Percentiles rank a stretch among this genome's conserved stretches.
Conservation (phyloP, 257 asterid species). For the Plantago ovata region DNA sequence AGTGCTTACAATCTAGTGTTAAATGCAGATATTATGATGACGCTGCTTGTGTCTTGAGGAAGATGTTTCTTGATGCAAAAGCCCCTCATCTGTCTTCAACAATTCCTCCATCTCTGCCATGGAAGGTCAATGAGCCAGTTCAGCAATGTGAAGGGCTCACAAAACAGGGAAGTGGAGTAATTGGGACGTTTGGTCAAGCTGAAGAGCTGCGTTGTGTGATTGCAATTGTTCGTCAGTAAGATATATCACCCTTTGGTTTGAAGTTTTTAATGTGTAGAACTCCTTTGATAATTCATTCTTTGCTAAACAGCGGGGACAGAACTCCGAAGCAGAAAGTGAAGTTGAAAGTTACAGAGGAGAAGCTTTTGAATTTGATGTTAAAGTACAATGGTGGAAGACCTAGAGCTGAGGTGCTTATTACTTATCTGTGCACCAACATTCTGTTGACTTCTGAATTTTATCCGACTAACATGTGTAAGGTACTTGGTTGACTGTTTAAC, state of each 20-base stretch:
- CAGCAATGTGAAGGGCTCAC: conserved; percentile 86
- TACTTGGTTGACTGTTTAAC: conserved; percentile 15
- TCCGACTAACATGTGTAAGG: conserved; percentile 7
- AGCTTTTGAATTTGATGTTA: conserved; percentile 88
- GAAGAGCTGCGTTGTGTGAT: conserved; percentile 97
- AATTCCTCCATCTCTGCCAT: conserved; percentile 83
- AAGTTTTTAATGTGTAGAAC: conserved; percentile 8
- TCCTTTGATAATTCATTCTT: conserved; percentile 21
- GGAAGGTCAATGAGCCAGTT: conserved; percentile 87
- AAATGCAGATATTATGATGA: conserved; percentile 82
- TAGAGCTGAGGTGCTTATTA: conserved; percentile 74
- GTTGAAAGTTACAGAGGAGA: conserved; percentile 94
- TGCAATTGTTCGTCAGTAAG: conserved; percentile 91
- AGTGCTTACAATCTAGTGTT: conserved; percentile 12
- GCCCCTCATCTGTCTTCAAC: conserved; percentile 92
- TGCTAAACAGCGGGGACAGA: conserved; percentile 85
- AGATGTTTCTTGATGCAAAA: conserved; percentile 92
- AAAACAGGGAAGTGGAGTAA: conserved; percentile 93
- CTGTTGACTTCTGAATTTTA: conserved; percentile 9
- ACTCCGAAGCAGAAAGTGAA: conserved; percentile 99
- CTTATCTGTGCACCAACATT: conserved; percentile 10
- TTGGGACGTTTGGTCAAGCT: conserved; percentile 87
- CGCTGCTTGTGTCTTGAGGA: conserved; percentile 92
- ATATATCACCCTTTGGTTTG: conserved; percentile 15
- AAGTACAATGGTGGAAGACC: conserved; percentile 92